These are phyloP conservation scores for Ilex aquifolium DNA, from an alignment of 257 asterid species.

Conservation along the genomic window DNA sequence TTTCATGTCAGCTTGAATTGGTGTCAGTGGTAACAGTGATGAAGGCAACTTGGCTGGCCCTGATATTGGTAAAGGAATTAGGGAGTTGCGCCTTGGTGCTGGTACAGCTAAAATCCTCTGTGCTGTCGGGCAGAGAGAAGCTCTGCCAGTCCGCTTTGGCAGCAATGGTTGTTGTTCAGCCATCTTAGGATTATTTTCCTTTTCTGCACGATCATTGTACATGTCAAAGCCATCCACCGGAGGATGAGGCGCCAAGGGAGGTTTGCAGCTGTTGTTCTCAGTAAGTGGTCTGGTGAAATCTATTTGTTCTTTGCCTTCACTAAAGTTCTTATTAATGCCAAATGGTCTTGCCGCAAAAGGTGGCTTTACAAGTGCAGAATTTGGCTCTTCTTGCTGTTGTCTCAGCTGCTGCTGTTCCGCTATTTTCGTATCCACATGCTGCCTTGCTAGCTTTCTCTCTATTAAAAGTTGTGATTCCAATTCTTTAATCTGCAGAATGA, in stretches of 20 bases:
- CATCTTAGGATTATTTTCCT: constrained; percentile 59
- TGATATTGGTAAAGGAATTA: constrained; percentile 57
- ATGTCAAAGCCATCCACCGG: constrained; percentile 22
- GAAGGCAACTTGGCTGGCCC: constrained; percentile 36
- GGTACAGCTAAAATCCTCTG: constrained; percentile 29
- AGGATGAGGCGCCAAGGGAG: constrained; percentile 29
- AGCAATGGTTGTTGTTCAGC: constrained; percentile 36
- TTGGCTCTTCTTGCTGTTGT: constrained; percentile 51
- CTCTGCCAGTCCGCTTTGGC: constrained; percentile 54
- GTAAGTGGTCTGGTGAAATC: constrained; percentile 24
- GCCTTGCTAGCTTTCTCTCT: constrained; percentile 88
- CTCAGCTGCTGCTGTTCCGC: constrained; percentile 53
- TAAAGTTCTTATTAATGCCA: constrained; percentile 18
- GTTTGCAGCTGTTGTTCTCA: constrained; percentile 36
- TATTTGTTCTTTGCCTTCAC: constrained; percentile 27
- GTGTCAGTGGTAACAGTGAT: constrained; percentile 43
- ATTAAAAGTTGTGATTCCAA: constrained; percentile 81
- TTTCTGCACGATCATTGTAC: constrained; percentile 38
- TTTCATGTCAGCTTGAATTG: constrained; percentile 36
- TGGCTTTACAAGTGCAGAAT: constrained; percentile 42
- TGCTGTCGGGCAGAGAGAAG: constrained; percentile 37
- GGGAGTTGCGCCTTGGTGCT: constrained; percentile 57
- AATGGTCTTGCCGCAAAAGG: constrained; percentile 38
- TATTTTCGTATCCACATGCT: constrained; percentile 69
- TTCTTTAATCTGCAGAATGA: constrained; percentile 71